Base-by-base conservation (phyloP, 2,329 filamentous ascomycete species). In the Nemania sp. region DNA sequence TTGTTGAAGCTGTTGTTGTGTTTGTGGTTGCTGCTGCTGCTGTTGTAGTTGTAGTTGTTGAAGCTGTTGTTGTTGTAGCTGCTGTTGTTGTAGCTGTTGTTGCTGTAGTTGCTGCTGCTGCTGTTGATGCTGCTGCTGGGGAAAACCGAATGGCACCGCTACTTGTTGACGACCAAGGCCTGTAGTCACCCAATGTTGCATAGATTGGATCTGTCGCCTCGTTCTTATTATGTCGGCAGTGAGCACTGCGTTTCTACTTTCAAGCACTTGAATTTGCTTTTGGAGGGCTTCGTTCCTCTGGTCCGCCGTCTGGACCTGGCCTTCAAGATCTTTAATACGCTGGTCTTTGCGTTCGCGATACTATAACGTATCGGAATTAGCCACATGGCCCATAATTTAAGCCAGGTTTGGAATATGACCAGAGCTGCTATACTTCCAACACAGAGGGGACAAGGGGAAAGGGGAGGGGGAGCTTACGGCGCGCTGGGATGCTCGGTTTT, bases 281-380 rank as follows among this genome's bases (percentile, higher is more conserved):
- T 7, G 4, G 7, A 88, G 79, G 35, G 79, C 77, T 60, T 81
- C 81, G 71, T 87, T 84, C 66, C 81, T 83, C 21, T 82, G 79
- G 63, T 81, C 80, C 51, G 85, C 75, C 17, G 83, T 80, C 48
- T 73, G 74, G 34, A 88, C 80, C 67, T 85, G 80, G 37, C 77
- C 71, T 71, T 88, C 86, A 18, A 89, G 80, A 66, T 88, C 86
- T 62, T 83, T 82, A 68, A 87, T 87, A 63, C 87, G 82, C 71
- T 87, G 85, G 69, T 89, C 84, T 68, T 87, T 87, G 54, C 85
- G 79, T 70, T 87, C 84, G 49, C 84, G 78, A 69, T 87, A 87
- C 57, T 60, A 6, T 5, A 20, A 47, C 34, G 5, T 9, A 2
- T 29, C 12, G 4, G 17, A 12, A 39, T 59, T n/a, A 59, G 51